A percentile compares a stretch with the other conserved stretches of the same genome.
These are phyloP conservation scores for Cladosporium oxysporum DNA, from an alignment of 2,329 filamentous ascomycete species.

Conservation along the genomic window DNA sequence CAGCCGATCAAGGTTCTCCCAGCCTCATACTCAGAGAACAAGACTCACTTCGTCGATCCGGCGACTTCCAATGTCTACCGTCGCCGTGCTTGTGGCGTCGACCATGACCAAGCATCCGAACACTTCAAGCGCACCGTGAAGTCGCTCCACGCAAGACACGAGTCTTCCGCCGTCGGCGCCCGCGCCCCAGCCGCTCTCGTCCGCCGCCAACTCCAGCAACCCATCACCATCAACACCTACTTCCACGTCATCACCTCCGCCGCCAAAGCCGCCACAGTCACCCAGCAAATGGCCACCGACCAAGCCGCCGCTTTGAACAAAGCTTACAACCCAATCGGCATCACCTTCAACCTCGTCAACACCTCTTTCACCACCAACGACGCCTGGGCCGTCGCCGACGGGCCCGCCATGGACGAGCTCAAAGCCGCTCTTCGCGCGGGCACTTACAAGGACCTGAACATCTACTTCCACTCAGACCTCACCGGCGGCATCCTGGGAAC, in stretches of 20 bases:
- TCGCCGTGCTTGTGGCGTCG: slow-evolving; percentile 48
- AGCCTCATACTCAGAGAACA: slow-evolving; percentile 6
- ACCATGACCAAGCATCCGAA: slow-evolving; percentile 38
- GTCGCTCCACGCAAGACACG: slow-evolving; percentile 36
- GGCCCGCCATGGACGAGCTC: slow-evolving; percentile 52
- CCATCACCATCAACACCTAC: slow-evolving; percentile 44
- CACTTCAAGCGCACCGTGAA: slow-evolving; percentile 44
- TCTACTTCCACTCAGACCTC: slow-evolving; percentile 62
- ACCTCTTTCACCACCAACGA: slow-evolving; percentile 56
- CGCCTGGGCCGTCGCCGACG: slow-evolving; percentile 53
- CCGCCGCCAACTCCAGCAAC: slow-evolving; percentile 25
- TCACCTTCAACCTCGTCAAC: slow-evolving; percentile 53
- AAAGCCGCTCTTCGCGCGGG: slow-evolving; percentile 57
- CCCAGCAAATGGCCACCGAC: slow-evolving; percentile 42
- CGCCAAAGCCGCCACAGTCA: slow-evolving; percentile 41
- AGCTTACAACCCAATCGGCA: slow-evolving; percentile 52
- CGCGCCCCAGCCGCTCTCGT: slow-evolving; percentile 26
- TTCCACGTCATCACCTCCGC: slow-evolving; percentile 49
- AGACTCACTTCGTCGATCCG: slow-evolving; percentile 32
- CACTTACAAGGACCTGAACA: slow-evolving; percentile 56
- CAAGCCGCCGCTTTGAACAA: slow-evolving; percentile 45
- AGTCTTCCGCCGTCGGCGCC: slow-evolving; percentile 26
- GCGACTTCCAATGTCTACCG: slow-evolving; percentile 32
- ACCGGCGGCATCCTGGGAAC: slow-evolving; percentile 52
- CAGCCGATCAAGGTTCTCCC: slow-evolving; percentile 11